Evolutionary conservation across 73 alveolate species (phyloP).

Genomic region (Tetrahymena thermophila): DNA sequence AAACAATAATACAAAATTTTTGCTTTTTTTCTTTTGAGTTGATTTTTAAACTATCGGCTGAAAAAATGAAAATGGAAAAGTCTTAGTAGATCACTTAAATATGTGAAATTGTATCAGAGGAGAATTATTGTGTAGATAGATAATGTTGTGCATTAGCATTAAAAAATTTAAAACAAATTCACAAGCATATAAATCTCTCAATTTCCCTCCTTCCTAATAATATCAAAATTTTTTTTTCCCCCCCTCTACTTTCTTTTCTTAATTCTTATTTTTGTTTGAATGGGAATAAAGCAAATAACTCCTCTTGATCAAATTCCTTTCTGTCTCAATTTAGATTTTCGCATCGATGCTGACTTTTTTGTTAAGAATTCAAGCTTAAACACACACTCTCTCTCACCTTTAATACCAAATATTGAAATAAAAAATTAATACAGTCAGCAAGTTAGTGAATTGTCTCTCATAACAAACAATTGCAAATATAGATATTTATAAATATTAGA

Average conservation of each 20-base stretch:
- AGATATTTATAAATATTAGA: neutral
- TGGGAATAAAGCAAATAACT: neutral
- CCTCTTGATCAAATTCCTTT: neutral
- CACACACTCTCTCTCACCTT: neutral
- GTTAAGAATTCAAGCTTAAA: neutral
- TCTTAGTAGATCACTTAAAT: neutral
- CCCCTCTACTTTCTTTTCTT: neutral
- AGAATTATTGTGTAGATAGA: neutral
- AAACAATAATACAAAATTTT: neutral
- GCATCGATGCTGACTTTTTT: neutral
- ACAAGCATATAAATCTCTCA: neutral
- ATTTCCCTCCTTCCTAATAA: neutral
- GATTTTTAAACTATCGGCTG: neutral
- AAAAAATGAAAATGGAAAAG: neutral
- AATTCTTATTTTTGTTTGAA: neutral
- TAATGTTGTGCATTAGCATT: neutral
- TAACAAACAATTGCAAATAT: too few relatives aligned
- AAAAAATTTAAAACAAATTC: neutral
- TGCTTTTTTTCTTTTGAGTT: neutral
- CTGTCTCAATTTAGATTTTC: neutral
- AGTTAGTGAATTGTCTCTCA: neutral
- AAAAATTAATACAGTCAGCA: neutral
- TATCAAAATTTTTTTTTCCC: neutral
- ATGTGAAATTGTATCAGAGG: neutral
- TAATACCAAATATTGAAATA: neutral